Evolutionary conservation across 2,329 filamentous ascomycete species (phyloP).

Genomic region (Phialophora macrospora): DNA sequence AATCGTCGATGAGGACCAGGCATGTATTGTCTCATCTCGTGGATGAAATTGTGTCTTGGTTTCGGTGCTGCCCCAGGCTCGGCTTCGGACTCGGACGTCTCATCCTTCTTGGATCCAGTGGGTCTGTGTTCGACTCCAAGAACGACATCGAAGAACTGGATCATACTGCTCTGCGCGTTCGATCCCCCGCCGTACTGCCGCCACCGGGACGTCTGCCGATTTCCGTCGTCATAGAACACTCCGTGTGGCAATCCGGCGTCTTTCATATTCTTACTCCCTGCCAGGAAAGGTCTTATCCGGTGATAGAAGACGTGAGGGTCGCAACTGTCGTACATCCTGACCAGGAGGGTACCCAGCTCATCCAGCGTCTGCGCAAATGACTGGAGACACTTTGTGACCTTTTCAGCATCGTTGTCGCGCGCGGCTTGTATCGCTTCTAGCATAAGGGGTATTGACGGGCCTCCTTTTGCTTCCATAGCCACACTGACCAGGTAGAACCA

Average conservation of each 20-base stretch:
- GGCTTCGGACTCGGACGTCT: constrained; percentile 53
- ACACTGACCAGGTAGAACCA: constrained; percentile 98
- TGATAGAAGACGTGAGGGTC: constrained; percentile 95
- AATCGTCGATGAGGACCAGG: constrained; percentile 90
- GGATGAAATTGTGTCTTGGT: constrained; percentile 83
- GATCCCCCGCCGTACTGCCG: constrained; percentile 90
- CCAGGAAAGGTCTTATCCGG: constrained; percentile 92
- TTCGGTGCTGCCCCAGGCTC: constrained; percentile 53
- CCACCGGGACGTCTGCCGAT: constrained; percentile 67
- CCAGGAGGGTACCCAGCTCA: constrained; percentile 76
- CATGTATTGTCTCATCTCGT: constrained; percentile 98
- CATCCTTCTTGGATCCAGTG: constrained; percentile 69
- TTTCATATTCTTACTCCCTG: constrained; percentile 96
- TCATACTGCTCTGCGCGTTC: constrained; percentile 94
- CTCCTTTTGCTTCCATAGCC: constrained; percentile 91
- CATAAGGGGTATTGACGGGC: constrained; percentile 85
- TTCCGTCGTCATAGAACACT: constrained; percentile 81
- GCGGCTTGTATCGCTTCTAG: constrained; percentile 82
- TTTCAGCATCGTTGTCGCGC: constrained; percentile 68
- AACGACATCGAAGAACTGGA: constrained; percentile 95
- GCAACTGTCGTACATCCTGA: constrained; percentile 93
- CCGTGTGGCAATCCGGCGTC: constrained; percentile 89
- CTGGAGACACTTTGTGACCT: constrained; percentile 76
- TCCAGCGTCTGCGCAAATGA: constrained; percentile 86
- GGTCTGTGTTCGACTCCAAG: constrained; percentile 89